Conservation (phyloP, 192 early-diverging fungal genomes). For the Coemansia reversa region DNA sequence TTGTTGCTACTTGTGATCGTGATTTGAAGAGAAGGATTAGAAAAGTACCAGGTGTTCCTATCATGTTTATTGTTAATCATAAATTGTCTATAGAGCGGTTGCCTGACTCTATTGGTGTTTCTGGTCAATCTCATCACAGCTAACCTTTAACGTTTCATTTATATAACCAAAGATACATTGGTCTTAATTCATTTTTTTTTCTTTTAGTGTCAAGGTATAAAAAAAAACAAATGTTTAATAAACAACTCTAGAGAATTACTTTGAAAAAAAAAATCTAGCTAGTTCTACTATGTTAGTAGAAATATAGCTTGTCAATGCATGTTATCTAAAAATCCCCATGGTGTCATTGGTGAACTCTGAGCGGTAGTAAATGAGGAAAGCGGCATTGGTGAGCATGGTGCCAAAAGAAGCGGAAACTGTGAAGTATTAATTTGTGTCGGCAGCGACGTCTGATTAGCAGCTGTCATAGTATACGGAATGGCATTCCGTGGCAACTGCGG, state of each 20-base stretch:
- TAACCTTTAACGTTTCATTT: slow-evolving; percentile 8
- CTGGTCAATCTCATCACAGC: slow-evolving; percentile 5
- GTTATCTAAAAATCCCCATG: slow-evolving; percentile 7
- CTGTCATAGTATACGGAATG: background rate
- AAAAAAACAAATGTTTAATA: background rate
- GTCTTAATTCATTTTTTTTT: background rate
- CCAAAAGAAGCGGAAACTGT: slow-evolving; percentile 35
- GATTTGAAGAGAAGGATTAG: slow-evolving; percentile 94
- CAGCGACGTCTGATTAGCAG: background rate
- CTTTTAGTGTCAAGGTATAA: background rate
- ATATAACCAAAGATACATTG: background rate
- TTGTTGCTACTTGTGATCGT: slow-evolving; percentile 97
- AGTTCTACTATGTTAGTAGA: background rate
- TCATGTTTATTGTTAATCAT: slow-evolving; percentile 91
- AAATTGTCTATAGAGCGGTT: slow-evolving; percentile 94
- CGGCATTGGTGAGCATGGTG: slow-evolving; percentile 37
- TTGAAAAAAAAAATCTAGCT: background rate
- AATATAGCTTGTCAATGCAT: background rate
- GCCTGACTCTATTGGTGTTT: slow-evolving; percentile 62
- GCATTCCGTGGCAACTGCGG: background rate
- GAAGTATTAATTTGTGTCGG: background rate
- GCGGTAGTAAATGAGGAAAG: slow-evolving; percentile 6
- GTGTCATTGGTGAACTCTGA: background rate
- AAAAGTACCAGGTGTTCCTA: slow-evolving; percentile 94
- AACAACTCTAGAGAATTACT: background rate